Conservation (phyloP, 257 asterid genomes). For the Haberlea rhodopensis region DNA sequence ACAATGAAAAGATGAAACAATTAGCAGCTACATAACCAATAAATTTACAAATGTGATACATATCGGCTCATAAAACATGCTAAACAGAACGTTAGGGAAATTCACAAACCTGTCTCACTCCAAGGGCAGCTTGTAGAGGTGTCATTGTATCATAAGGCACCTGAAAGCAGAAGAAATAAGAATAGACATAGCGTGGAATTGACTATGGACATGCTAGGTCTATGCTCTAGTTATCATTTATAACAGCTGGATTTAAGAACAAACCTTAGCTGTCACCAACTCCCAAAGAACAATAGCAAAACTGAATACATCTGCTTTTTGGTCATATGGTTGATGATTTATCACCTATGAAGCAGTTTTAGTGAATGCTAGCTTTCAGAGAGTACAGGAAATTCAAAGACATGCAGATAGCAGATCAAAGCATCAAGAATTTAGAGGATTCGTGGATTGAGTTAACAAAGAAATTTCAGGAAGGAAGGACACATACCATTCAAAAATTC, state of each 20-base stretch:
- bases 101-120: slow-evolving; percentile 79
- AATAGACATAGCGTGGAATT: too few species aligned
- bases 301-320: slow-evolving; percentile 89
- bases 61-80: background rate
- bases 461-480: too few species aligned
- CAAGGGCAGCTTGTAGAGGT: slow-evolving; percentile 81
- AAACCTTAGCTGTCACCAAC: slow-evolving; percentile 83
- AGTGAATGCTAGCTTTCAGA: background rate
- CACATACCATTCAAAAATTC: too few species aligned
- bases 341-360: slow-evolving; percentile 48
- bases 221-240: slow-evolving; percentile 9
- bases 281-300: slow-evolving; percentile 96
- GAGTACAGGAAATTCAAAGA: background rate
- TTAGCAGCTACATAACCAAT: background rate
- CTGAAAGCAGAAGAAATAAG: slow-evolving; percentile 36
- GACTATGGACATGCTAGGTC: background rate
- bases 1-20: background rate
- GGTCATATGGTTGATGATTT: slow-evolving; percentile 88
- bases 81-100: background rate
- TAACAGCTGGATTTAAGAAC: slow-evolving; percentile 2
- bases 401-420: background rate
- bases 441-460: too few species aligned
- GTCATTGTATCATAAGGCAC: slow-evolving; percentile 81
- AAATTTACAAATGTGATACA: background rate
- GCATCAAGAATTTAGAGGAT: slow-evolving; percentile 7